These are phyloP conservation scores for Salix arbutifolia DNA, from an alignment of 345 rosid genomes.

Conservation along the genomic window DNA sequence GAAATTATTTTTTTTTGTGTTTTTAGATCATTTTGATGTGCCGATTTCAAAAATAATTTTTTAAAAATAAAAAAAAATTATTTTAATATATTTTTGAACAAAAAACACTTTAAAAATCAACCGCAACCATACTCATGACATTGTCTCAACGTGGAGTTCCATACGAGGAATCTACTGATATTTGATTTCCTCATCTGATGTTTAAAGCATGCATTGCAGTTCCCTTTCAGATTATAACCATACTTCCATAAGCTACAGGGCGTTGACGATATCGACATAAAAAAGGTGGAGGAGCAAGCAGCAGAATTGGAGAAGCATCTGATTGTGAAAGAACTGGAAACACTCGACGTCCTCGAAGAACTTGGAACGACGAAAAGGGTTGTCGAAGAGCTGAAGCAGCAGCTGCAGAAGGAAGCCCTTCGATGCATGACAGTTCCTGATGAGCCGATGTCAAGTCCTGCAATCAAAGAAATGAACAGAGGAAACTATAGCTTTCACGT, in stretches of 20 bases:
- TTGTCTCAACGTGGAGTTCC: too few species aligned
- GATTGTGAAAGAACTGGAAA: constrained; percentile 85
- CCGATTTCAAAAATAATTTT: too few species aligned
- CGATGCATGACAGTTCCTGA: constrained; percentile 52
- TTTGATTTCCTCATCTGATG: not conserved
- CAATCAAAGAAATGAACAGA: constrained; percentile 56
- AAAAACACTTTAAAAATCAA: too few species aligned
- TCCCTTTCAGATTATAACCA: too few species aligned
- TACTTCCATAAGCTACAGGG: constrained; percentile 31
- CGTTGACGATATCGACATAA: constrained; percentile 63
- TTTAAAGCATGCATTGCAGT: not conserved
- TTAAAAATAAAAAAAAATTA: too few species aligned
- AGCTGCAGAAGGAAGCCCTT: constrained; percentile 74
- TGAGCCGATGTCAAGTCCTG: constrained; percentile 33
- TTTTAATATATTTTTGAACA: too few species aligned
- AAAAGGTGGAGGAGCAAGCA: constrained; percentile 87
- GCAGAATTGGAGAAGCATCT: constrained; percentile 87
- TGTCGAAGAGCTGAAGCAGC: constrained; percentile 82
- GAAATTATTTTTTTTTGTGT: too few species aligned
- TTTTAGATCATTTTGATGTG: too few species aligned
- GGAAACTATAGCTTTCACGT: constrained; percentile 32
- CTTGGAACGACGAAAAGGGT: constrained; percentile 77
- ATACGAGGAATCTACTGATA: too few species aligned
- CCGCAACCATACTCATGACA: too few species aligned
- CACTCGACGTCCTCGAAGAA: constrained; percentile 89